Evolutionary conservation across 169 alveolate species (phyloP).

Genomic region (Cryptosporidium xiaoi): DNA sequence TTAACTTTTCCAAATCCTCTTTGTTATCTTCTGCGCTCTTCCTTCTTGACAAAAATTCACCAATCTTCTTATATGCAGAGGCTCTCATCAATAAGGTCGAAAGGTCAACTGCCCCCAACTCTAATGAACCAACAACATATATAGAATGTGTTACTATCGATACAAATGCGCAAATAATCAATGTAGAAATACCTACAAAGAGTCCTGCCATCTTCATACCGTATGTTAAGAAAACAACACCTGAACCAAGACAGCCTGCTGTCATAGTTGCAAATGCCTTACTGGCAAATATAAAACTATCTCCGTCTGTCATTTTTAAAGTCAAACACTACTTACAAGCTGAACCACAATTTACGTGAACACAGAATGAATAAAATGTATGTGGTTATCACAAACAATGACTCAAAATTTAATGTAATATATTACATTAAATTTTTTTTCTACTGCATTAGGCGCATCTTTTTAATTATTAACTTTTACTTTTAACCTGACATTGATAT

Average conservation of each 20-base stretch:
- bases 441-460: too few species aligned
- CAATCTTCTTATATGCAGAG: slow-evolving; percentile 24
- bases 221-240: slow-evolving; percentile 70
- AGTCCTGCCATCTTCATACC: slow-evolving; percentile 75
- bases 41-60: slow-evolving; percentile 26
- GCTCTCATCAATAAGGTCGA: slow-evolving; percentile 60
- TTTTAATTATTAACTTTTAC: too few species aligned
- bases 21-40: background rate
- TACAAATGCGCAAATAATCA: slow-evolving; percentile 51
- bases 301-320: slow-evolving; percentile 3
- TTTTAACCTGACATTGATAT: too few species aligned
- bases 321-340: too few species aligned
- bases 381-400: too few species aligned
- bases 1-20: slow-evolving; percentile 12
- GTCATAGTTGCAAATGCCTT: slow-evolving; percentile 75
- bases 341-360: too few species aligned
- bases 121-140: slow-evolving; percentile 53
- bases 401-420: too few species aligned
- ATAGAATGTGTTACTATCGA: slow-evolving; percentile 63
- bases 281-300: slow-evolving; percentile 50
- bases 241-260: slow-evolving; percentile 67
- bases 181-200: slow-evolving; percentile 52
- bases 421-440: too few species aligned
- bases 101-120: slow-evolving; percentile 72
- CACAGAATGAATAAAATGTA: too few species aligned